Evolutionary conservation across 2,329 filamentous ascomycete species (phyloP).

Genomic region (Penicillium digitatum): DNA sequence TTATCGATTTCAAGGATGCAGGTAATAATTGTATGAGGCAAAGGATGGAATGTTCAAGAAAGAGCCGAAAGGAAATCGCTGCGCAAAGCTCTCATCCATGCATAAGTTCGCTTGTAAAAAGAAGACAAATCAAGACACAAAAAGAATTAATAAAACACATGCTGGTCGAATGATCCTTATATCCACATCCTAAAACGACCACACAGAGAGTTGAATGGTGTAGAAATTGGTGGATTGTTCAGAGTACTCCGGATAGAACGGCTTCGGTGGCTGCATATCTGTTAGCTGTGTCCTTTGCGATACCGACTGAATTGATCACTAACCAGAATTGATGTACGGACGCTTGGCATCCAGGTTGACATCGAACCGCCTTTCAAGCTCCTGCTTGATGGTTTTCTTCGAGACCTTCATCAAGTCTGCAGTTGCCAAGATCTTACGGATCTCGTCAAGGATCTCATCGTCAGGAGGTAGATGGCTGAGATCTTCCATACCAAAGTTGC

Average conservation of each 20-base stretch:
- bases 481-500: slow-evolving; percentile 71
- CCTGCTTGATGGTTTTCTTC: slow-evolving; percentile 95
- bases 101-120: slow-evolving; percentile 20
- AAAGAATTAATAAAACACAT: slow-evolving; percentile 23
- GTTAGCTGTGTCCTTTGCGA: slow-evolving; percentile 14
- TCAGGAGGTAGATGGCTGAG: slow-evolving; percentile 76
- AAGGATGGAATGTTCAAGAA: slow-evolving; percentile 1
- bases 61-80: slow-evolving; percentile 11
- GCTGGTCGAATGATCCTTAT: background rate
- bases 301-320: slow-evolving; percentile 38
- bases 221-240: slow-evolving; percentile 14
- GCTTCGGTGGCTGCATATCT: slow-evolving; percentile 65
- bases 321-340: slow-evolving; percentile 90
- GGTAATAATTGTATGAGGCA: background rate
- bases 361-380: slow-evolving; percentile 86
- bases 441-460: slow-evolving; percentile 86
- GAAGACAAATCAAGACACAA: background rate
- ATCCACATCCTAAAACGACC: background rate
- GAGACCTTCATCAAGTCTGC: slow-evolving; percentile 97
- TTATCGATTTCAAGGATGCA: slow-evolving; percentile 4
- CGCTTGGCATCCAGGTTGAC: slow-evolving; percentile 81
- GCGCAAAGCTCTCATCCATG: slow-evolving; percentile 22
- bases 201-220: background rate
- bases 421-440: slow-evolving; percentile 84
- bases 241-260: slow-evolving; percentile 71